Percentiles rank a stretch among this genome's conserved stretches.
These are phyloP conservation scores for Coemansia aciculifera DNA, from an alignment of 192 early-diverging fungal species.

Conservation along the genomic window DNA sequence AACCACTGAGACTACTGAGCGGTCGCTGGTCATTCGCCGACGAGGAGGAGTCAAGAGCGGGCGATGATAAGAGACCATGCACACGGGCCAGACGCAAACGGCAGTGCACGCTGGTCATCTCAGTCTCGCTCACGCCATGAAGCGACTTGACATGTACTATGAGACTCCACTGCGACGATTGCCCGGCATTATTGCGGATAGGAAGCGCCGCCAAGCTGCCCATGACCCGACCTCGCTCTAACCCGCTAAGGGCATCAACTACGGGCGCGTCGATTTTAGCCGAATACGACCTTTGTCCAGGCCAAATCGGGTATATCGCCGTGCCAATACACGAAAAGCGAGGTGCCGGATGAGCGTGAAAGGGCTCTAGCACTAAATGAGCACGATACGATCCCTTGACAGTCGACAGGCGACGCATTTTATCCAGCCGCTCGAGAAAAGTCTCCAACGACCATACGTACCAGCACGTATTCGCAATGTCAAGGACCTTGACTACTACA, in stretches of 20 bases:
- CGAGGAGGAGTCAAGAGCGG: not conserved
- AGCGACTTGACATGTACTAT: constrained; percentile 41
- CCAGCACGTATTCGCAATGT: constrained; percentile 52
- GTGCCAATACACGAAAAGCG: constrained; percentile 46
- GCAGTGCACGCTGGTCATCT: constrained; percentile 47
- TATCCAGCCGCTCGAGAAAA: constrained; percentile 60
- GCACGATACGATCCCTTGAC: constrained; percentile 43
- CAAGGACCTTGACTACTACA: constrained; percentile 55
- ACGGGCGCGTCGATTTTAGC: constrained; percentile 46
- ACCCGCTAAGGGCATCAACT: constrained; percentile 30
- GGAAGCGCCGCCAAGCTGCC: constrained; percentile 45
- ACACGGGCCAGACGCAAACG: constrained; percentile 35
- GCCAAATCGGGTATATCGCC: constrained; percentile 44
- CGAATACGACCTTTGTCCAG: constrained; percentile 40
- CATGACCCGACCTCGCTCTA: constrained; percentile 28
- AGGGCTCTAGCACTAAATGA: constrained; percentile 41
- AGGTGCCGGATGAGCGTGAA: constrained; percentile 33
- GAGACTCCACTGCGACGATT: constrained; percentile 25
- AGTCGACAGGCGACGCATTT: constrained; percentile 68
- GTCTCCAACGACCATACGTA: constrained; percentile 67
- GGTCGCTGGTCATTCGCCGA: not conserved
- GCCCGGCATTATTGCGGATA: not conserved
- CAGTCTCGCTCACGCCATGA: constrained; percentile 32
- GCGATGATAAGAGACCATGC: constrained; percentile 20
- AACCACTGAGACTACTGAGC: not conserved